Base-by-base conservation (phyloP, 768 basidiomycete genomes). In the Suillus sp. region DNA sequence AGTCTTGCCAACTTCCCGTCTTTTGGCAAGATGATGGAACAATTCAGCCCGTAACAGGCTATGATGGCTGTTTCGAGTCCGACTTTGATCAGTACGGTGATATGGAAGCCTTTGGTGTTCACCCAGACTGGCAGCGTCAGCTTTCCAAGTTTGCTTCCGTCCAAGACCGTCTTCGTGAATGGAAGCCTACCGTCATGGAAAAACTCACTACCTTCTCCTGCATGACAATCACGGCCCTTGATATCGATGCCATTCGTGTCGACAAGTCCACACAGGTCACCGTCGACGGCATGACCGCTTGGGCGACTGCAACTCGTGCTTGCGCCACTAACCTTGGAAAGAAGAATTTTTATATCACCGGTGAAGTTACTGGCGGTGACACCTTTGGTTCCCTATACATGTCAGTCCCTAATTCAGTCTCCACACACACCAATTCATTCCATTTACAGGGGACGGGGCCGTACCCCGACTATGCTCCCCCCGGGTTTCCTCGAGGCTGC, bases 31-130 rank as follows among this genome's bases (percentile, higher is more conserved):
- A 95, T 57, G 85, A 89, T 66, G 95, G 91, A 27, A 81, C 82
- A 0, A 78, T 86, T 57, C 66, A 69, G 32, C 2, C 63, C 7
- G 78, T 92, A 67, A 77, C 83, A 10, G 75, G 84, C n/a, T 77
- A 86, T 61, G 77, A 83, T 57, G 95, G 95, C 22, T 97, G 95
- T 75, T 79, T 88, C 66, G 73, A 77, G 16, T 95, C 92, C 20
- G 93, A 95, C 65, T 96, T 96, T 68, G 95, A 97, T 76, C 95
- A 96, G 65, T 97, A 91, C 68, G 95, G 95, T 66, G 95, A 97
- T 78, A 93, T 94, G 86, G 95, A 97, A 75, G 95, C 95, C 66
- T 96, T 96, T 72, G 95, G 95, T 89, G 95, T 97, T 35, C 92
- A 93, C 77, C 92, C 91, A 51, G 90, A 93, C 78, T 95, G 88